Evolutionary conservation across 441 rosid species (phyloP), one percentile per base, ranked within the genome.

Genomic region (Croton setiger): DNA sequence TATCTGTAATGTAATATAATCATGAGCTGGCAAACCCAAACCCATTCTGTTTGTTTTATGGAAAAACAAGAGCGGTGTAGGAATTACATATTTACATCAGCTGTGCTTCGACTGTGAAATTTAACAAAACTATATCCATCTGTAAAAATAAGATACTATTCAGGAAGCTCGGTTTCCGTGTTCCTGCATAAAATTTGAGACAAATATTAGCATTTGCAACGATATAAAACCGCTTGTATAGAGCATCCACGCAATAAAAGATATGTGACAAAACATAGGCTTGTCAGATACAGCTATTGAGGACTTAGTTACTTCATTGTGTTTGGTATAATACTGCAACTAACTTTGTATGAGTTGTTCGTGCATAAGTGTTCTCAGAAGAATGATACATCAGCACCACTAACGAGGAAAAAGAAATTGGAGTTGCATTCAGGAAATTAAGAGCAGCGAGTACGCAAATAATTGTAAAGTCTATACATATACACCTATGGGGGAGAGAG

Each of bases 171-270:
- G 21, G 31, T 27, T 27, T 36, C 57, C 58, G 37, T 56, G 65
- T 68, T 76, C 83, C 83, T 76, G 74, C 68, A 68, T 23, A 56
- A 0, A 39, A 60, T 5, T 27, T 5, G 33, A 69, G 57, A 6
- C 14, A 47, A 39, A 65, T 21, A 60, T 64, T 51, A 59, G 27
- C 13, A 64, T 48, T n/a, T 18, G 1, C 23, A 37, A 14, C 14
- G 14, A 53, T 13, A 53, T 0, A 10, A 31, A 53, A 21, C 21
- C 20, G 21, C 31, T 20, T 53, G 58, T 33, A 53, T 11, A 18
- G 0, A 41, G 65, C 52, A 61, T 43, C 65, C 17, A 48, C 5
- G 20, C 18, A 0, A 48, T 51, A 21, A 51, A 49, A 49, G 54
- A 3, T 21, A 49, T 8, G 31, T 27, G 31, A 7, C 17, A 3